A percentile compares a stretch with the other conserved stretches of the same genome.
Conservation (phyloP, 768 basidiomycete genomes). For the Hericium erinaceus region DNA sequence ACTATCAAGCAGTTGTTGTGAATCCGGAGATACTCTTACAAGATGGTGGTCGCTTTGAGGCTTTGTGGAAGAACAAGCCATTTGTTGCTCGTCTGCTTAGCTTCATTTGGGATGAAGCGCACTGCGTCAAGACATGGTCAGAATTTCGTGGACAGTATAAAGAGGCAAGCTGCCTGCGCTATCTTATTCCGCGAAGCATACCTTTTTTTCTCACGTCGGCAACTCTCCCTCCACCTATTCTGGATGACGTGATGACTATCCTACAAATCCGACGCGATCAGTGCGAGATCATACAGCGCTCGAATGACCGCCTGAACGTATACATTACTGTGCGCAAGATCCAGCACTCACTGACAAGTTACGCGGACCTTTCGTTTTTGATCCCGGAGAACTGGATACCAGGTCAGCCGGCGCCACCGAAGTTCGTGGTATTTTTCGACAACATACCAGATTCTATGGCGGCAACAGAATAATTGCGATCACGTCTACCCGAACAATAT, state of each 20-base stretch:
- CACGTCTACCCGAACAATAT: neutral
- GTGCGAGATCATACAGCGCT: slow-evolving; percentile 9
- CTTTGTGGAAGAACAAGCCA: slow-evolving; percentile 13
- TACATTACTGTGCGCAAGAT: slow-evolving; percentile 19
- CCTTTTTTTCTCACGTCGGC: slow-evolving; percentile 26
- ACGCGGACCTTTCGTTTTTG: slow-evolving; percentile 15
- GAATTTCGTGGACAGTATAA: slow-evolving; percentile 27
- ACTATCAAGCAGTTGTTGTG: slow-evolving; percentile 20
- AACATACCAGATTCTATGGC: slow-evolving; percentile 16
- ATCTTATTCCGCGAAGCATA: slow-evolving; percentile 21
- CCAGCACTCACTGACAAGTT: slow-evolving; percentile 4
- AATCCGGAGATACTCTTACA: slow-evolving; percentile 22
- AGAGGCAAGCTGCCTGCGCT: slow-evolving; percentile 18
- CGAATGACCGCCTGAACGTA: slow-evolving; percentile 27
- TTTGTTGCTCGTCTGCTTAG: slow-evolving; percentile 19
- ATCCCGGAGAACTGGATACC: slow-evolving; percentile 2
- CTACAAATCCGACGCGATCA: slow-evolving; percentile 16
- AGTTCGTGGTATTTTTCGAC: slow-evolving; percentile 21
- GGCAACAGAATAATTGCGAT: slow-evolving; percentile 21
- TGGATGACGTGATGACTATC: slow-evolving; percentile 15
- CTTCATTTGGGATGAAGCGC: slow-evolving; percentile 30
- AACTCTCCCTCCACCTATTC: slow-evolving; percentile 21
- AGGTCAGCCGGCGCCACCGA: neutral
- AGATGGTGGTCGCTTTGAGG: slow-evolving; percentile 13
- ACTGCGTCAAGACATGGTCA: slow-evolving; percentile 31